Conservation (phyloP, 2,329 filamentous ascomycete genomes). For the Aspergillus sp. region DNA sequence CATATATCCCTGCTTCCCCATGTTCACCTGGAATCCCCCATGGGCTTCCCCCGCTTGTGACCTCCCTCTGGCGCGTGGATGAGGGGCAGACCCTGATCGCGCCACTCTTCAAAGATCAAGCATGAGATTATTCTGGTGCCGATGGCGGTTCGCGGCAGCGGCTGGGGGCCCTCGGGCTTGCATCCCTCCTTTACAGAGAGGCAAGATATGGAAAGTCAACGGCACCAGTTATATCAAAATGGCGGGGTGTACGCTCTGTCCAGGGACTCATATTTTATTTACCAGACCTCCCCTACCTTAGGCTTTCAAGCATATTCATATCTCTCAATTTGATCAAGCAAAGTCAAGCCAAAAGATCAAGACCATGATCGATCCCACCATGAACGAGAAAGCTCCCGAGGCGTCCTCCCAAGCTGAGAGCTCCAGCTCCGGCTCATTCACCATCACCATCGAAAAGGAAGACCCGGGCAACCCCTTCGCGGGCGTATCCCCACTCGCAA, state of each 20-base stretch:
- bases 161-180: slow-evolving; percentile 2
- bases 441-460: slow-evolving; percentile 2
- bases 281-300: neutral
- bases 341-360: neutral
- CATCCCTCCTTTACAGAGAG: neutral
- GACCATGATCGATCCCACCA: neutral
- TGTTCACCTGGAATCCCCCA: neutral
- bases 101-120: neutral
- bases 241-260: neutral
- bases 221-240: neutral
- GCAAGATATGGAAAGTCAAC: neutral
- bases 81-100: neutral
- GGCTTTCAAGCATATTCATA: neutral
- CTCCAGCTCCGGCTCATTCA: neutral
- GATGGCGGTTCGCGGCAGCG: slow-evolving; percentile 1
- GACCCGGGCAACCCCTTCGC: no score
- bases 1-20: neutral
- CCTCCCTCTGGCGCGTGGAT: neutral
- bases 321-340: neutral
- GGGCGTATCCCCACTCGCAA: no score
- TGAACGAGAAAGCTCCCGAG: neutral
- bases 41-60: neutral
- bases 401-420: neutral
- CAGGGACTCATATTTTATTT: neutral
- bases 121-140: neutral